These are phyloP conservation scores for Aureoboletus auriporus DNA, from an alignment of 768 basidiomycete species.

Conservation along the genomic window DNA sequence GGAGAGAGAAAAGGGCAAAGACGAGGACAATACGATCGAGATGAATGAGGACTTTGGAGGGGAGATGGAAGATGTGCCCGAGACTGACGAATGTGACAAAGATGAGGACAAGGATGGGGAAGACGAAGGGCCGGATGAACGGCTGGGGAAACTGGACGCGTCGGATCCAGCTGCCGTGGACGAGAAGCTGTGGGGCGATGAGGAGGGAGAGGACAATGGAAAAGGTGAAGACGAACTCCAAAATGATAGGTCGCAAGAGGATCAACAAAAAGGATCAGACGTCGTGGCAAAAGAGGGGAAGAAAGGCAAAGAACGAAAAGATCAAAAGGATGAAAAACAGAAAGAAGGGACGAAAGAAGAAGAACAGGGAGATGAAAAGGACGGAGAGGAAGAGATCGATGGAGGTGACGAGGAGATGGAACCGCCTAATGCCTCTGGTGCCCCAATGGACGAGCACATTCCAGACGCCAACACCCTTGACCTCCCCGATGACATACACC, in stretches of 20 bases:
- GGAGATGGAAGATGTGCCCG: slow-evolving; percentile 75
- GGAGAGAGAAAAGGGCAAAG: slow-evolving; percentile 40
- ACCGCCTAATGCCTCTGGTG: slow-evolving; percentile 49
- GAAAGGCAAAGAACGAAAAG: slow-evolving; percentile 26
- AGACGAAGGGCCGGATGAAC: slow-evolving; percentile 69
- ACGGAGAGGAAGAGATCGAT: slow-evolving; percentile 22
- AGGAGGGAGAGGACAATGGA: slow-evolving; percentile 52
- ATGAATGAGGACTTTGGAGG: slow-evolving; percentile 91
- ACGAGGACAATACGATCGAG: slow-evolving; percentile 78
- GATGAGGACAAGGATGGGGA: slow-evolving; percentile 48
- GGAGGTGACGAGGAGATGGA: slow-evolving; percentile 31
- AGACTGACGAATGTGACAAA: slow-evolving; percentile 41
- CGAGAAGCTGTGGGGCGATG: slow-evolving; percentile 97
- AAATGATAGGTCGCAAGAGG: slow-evolving; percentile 53
- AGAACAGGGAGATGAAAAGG: slow-evolving; percentile 25
- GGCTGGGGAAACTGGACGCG: slow-evolving; percentile 76
- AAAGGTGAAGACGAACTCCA: slow-evolving; percentile 50
- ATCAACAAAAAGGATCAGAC: slow-evolving; percentile 51
- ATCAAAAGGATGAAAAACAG: slow-evolving; percentile 31
- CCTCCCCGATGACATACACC: slow-evolving; percentile 81
- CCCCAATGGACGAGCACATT: slow-evolving; percentile 71
- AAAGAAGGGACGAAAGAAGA: slow-evolving; percentile 26
- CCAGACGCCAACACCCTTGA: slow-evolving; percentile 82
- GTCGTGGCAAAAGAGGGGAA: slow-evolving; percentile 76
- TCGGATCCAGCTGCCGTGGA: slow-evolving; percentile 83